Evolutionary conservation across 2,329 filamentous ascomycete genomes (phyloP), one percentile per base, ranked within the genome.

Genomic region (Neopestalotiopsis rosae): DNA sequence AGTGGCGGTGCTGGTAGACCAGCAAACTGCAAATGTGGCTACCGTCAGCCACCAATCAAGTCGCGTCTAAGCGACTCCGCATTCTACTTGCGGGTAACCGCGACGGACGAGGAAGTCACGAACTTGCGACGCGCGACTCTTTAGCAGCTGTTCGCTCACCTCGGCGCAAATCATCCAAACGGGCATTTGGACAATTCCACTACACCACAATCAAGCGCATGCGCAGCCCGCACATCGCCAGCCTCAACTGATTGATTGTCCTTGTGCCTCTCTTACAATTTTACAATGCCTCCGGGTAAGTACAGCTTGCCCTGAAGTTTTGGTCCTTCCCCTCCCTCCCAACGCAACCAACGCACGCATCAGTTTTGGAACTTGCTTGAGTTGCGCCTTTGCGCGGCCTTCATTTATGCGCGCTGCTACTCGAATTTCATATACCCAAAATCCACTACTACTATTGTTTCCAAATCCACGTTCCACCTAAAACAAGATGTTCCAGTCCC

Each of bases 211-310:
- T 1, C 24, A 28, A 40, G 38, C 58, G 28, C 20, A 61, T 30
- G 32, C 28, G 58, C 58, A 61, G 24, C 13, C 58, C 14, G 58
- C 58, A 20, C 28, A 38, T 38, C 28, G 34, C 28, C 63, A 32
- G 30, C 63, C 58, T 34, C 20, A 38, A 57, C 5, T 13, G 30
- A 57, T 20, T 65, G 5, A 30, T 3, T 30, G 17, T 13, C 32
- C 14, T 34, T 56, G 17, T 52, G 20, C 42, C 62, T 34, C 38
- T 20, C 28, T 30, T 9, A 32, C 30, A 34, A 56, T 49, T 57
- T 28, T 24, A 72, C 28, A 67, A 75, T 75, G 74, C 73, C 74
- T 34, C 73, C 72, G 68, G 71, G 74, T 75, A 73, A 70, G 74
- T 52, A 30, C 45, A 13, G 32, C 3, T n/a, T n/a, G 9, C 56